Evolutionary conservation across 2,329 filamentous ascomycete genomes (phyloP).

Genomic region (Colletotrichum sp.): DNA sequence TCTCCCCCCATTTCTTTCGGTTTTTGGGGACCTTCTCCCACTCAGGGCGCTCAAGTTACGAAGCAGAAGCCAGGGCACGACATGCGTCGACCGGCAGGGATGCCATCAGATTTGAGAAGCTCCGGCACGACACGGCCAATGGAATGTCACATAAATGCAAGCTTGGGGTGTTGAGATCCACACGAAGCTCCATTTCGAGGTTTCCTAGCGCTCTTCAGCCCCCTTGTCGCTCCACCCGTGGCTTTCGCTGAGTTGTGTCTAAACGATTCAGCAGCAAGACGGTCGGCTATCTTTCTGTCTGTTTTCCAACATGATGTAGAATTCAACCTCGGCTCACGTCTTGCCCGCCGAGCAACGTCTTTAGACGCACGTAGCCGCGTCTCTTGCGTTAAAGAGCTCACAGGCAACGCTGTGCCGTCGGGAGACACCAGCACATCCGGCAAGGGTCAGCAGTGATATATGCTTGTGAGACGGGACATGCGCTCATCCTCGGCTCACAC

Average conservation of each 20-base stretch:
- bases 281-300: not conserved
- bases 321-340: not conserved
- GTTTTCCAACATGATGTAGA: not conserved
- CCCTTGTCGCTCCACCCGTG: slow-evolving; percentile 10
- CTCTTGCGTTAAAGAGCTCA: not conserved
- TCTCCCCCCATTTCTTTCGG: not conserved
- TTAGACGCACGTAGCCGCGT: not conserved
- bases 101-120: slow-evolving; percentile 8
- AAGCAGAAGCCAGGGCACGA: slow-evolving; percentile 16
- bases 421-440: not conserved
- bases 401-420: not conserved
- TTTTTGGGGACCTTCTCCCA: slow-evolving; percentile 1
- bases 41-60: slow-evolving; percentile 15
- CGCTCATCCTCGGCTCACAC: not conserved
- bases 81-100: slow-evolving; percentile 6
- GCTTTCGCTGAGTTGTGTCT: not conserved
- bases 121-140: slow-evolving; percentile 7
- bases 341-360: not conserved
- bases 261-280: not conserved
- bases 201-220: not conserved
- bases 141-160: slow-evolving; percentile 5
- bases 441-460: not conserved
- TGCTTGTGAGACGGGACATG: not conserved
- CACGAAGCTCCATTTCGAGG: slow-evolving; percentile 8
- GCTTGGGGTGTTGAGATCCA: slow-evolving; percentile 16